Evolutionary conservation across 179 eudicot genomes (phyloP).

Genomic region (Silene coronaria): DNA sequence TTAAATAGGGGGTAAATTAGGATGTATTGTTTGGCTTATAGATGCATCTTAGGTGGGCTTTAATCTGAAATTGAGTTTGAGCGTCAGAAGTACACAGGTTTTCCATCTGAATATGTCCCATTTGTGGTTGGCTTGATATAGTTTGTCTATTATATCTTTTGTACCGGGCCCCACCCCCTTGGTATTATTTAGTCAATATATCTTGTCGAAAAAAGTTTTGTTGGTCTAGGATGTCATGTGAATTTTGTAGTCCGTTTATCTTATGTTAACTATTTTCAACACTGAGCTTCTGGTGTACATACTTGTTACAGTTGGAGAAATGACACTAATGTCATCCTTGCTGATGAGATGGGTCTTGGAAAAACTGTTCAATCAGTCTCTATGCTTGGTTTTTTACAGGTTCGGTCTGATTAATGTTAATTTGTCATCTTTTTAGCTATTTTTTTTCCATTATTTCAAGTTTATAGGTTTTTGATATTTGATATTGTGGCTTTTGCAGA

Average conservation of each 20-base stretch:
- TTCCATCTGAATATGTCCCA: constrained; percentile 7
- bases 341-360: constrained; percentile 99
- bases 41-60: not conserved
- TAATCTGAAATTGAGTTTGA: constrained; percentile 11
- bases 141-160: not conserved
- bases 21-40: not conserved
- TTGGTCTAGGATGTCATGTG: not conserved
- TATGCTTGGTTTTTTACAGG: constrained; percentile 98
- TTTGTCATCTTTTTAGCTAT: not conserved
- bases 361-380: constrained; percentile 99
- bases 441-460: not conserved
- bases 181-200: too few relatives aligned
- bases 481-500: constrained; percentile 43
- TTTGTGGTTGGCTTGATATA: constrained; percentile 3
- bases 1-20: not conserved
- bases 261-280: not conserved
- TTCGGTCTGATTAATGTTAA: constrained; percentile 18
- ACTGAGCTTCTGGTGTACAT: constrained; percentile 10
- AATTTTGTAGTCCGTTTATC: not conserved
- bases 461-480: constrained; percentile 6
- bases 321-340: constrained; percentile 97
- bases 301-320: constrained; percentile 84
- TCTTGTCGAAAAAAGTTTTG: not conserved
- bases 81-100: not conserved
- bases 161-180: too few relatives aligned